Evolutionary conservation across 2,329 filamentous ascomycete species (phyloP).

Genomic region (Diatrype stigma): DNA sequence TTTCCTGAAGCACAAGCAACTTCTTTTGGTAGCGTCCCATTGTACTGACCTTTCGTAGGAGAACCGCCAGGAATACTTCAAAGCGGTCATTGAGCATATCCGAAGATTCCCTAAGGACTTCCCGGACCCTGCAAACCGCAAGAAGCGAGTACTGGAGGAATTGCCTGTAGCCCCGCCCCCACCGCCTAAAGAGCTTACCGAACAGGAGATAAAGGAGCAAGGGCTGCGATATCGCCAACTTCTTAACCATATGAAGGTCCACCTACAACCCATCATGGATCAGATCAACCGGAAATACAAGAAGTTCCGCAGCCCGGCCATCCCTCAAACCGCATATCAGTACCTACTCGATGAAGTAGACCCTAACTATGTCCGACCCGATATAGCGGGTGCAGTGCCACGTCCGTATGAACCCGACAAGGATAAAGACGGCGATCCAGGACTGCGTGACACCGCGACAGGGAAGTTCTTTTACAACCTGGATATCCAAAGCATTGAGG

Average conservation of each 20-base stretch:
- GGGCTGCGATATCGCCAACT: conserved; percentile 78
- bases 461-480: conserved; percentile 94
- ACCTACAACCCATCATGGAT: conserved; percentile 93
- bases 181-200: conserved; percentile 63
- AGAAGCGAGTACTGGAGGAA: conserved; percentile 76
- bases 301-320: conserved; percentile 77
- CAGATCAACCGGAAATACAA: conserved; percentile 88
- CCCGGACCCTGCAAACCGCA: conserved; percentile 79
- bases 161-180: conserved; percentile 72
- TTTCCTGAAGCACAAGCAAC: not conserved
- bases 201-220: conserved; percentile 75
- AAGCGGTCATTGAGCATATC: conserved; percentile 68
- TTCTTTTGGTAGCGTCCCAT: not conserved
- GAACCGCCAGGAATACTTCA: conserved; percentile 76
- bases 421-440: conserved; percentile 74
- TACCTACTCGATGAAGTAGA: conserved; percentile 85
- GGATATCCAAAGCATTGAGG: conserved; percentile 88
- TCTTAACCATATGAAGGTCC: conserved; percentile 82
- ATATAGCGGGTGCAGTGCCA: conserved; percentile 51
- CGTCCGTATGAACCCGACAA: conserved; percentile 76
- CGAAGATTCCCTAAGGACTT: conserved; percentile 79
- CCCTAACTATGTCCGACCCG: conserved; percentile 61
- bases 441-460: conserved; percentile 69
- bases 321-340: conserved; percentile 68
- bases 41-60: conserved; percentile 35